Base-by-base conservation (phyloP, 1,139 yeast species). In the Nakaseomyces kungkrabaensis region DNA sequence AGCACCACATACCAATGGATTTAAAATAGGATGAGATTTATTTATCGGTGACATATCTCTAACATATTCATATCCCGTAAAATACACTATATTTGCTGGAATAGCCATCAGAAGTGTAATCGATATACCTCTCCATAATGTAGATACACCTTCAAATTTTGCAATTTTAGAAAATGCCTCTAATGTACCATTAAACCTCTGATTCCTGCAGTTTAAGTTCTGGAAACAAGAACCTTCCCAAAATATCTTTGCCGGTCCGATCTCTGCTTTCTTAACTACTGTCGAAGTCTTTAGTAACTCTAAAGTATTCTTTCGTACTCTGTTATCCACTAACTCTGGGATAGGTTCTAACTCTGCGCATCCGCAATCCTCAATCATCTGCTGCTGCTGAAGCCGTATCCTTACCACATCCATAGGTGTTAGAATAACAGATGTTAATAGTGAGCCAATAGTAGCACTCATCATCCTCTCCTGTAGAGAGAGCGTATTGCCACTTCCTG, bases 401-500 rank as follows among this genome's bases (percentile, higher is more conserved):
- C 97, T 72, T 0, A 90, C 87, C 45, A 92, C 97, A 64, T 92
- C 98, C 66, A 92, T 84, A 1, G 98, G 98, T 1, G 97, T 92
- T 34, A 90, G 85, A 49, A 82, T 81, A 45, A 88, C 60, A 0
- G 97, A 88, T 1, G 97, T 92, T 37, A 89, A 66, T n/a, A 92
- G 66, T 0, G 97, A 86, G 3, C 98, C 98, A 46, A 85, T 77
- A 61, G 95, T 85, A 0, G 97, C 97, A 54, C 96, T 85, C 38
- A 86, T 67, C 94, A 89, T 88, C 50, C 90, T 69, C 63, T 88
- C 67, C 36, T 43, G 36, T 24, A 42, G 36, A 22, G 44, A 27
- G 1, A 41, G 25, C 5, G 33, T 41, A 38, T 38, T 38, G 7
- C 31, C 29, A 11, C 24, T 38, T 7, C 11, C 11, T 7, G 25